These are phyloP conservation scores for Heritiera littoralis DNA, from an alignment of 345 rosid species.

Conservation along the genomic window DNA sequence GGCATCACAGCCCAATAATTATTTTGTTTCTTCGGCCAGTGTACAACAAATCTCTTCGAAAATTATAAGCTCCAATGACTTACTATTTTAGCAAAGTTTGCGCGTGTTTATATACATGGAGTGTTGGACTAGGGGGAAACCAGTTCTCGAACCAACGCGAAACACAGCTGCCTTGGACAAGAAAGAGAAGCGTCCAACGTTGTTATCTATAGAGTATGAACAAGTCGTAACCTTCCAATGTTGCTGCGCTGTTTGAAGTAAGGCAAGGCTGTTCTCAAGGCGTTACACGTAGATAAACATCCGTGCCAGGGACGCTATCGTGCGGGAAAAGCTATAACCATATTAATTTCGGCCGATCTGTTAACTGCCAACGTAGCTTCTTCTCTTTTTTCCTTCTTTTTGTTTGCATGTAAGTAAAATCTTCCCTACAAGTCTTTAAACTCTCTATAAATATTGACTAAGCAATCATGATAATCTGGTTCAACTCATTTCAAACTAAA, in stretches of 20 bases:
- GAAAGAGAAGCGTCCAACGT: not conserved
- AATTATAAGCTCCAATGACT: not conserved
- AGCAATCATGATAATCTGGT: not conserved
- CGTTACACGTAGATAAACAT: constrained; percentile 41
- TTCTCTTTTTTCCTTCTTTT: constrained; percentile 19
- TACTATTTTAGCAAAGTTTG: not conserved
- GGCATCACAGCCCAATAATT: not conserved
- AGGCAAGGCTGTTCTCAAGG: constrained; percentile 16
- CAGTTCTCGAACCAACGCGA: not conserved
- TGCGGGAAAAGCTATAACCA: constrained; percentile 40
- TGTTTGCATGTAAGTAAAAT: not conserved
- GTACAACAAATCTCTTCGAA: not conserved
- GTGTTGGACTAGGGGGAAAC: not conserved
- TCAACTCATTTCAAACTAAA: not conserved
- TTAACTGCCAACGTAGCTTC: constrained; percentile 25
- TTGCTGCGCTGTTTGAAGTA: not conserved
- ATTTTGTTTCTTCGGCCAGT: not conserved
- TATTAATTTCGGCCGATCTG: constrained; percentile 10
- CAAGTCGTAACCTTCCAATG: constrained; percentile 8
- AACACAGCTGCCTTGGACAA: not conserved
- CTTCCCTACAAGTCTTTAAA: constrained; percentile 25
- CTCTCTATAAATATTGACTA: not conserved
- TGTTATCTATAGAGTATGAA: constrained; percentile 30
- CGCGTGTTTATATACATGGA: not conserved
- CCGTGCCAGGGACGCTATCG: constrained; percentile 52